Percentiles rank a stretch among this genome's conserved stretches.
Evolutionary conservation across 1,284 basidiomycete species (phyloP).

Genomic region (Blastosporella zonata): DNA sequence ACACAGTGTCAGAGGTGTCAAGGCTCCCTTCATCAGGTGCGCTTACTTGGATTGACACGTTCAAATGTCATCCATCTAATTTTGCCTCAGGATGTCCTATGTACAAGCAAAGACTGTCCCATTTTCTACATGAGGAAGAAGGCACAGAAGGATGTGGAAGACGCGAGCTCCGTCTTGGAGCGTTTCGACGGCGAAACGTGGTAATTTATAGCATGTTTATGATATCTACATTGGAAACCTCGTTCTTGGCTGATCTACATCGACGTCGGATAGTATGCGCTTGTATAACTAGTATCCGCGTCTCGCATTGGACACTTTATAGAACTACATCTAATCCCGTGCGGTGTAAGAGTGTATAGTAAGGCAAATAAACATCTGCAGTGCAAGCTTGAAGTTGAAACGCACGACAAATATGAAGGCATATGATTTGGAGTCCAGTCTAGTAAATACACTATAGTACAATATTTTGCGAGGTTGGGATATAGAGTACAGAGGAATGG

Average conservation of each 20-base stretch:
- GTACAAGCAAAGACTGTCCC: constrained; percentile 95
- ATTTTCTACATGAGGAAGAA: constrained; percentile 99
- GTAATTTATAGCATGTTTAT: constrained; percentile 31
- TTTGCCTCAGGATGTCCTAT: constrained; percentile 79
- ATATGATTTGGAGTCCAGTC: no score
- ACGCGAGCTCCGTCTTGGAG: constrained; percentile 72
- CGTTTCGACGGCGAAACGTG: constrained; percentile 77
- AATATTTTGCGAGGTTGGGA: no score
- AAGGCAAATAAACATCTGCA: no score
- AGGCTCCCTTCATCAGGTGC: constrained; percentile 89
- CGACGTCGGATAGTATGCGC: no score
- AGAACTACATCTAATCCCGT: no score
- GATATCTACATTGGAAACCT: neutral
- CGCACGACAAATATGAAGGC: no score
- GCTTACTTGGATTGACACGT: constrained; percentile 13
- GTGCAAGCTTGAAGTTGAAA: no score
- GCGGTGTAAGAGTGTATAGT: no score
- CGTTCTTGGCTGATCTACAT: neutral
- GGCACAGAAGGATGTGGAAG: constrained; percentile 93
- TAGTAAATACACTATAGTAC: no score
- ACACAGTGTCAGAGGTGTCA: constrained; percentile 97
- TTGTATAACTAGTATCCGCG: no score
- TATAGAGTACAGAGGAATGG: no score
- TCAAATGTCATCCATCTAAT: neutral
- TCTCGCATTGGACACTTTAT: no score